Evolutionary conservation across 495 filamentous ascomycete genomes (phyloP), one percentile per base, ranked within the genome.

Genomic region (Chaetomidium leptoderma): DNA sequence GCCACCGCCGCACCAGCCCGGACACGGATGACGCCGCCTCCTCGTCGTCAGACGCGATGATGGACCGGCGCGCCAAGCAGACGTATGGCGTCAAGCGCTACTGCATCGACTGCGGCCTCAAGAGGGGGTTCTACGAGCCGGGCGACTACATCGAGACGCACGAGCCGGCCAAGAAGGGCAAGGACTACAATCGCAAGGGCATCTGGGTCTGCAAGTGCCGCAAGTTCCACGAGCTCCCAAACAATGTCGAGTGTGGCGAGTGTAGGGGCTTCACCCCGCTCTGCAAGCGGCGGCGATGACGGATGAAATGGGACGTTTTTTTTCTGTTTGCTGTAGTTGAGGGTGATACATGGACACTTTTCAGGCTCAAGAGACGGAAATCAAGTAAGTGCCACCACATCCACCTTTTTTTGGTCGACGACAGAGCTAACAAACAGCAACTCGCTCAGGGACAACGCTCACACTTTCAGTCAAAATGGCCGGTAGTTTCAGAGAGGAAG

Each of bases 171-270:
- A 53, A 51, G 26, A 42, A 53, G 21, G 9, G 24, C n/a, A 59
- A 57, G 21, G 56, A 63, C 7, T n/a, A n/a, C n/a, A n/a, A n/a
- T n/a, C n/a, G n/a, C n/a, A n/a, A n/a, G n/a, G 66, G 64, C 11
- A 37, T 59, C 30, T 71, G 68, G 68, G 58, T 71, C 9, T 71
- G 68, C 57, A 9, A 53, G 4, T 71, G 68, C 57, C 47, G 45
- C 54, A 60, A 52, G 32, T 50, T 59, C 11, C 58, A 56, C 27
- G 19, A 11, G 10, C 32, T 60, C 7, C 54, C 58, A 1, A 16
- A 19, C 4, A 58, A 57, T 19, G 29, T 53, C 5, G 46, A 55
- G 17, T 66, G 63, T 6, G 11, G 17, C n/a, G 61, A 53, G 10
- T 66, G 63, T 2, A 24, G 26, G 10, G 45, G 26, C 3, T 45